Conservation (phyloP, 2,329 filamentous ascomycete species). For the Exserohilum turcica region DNA sequence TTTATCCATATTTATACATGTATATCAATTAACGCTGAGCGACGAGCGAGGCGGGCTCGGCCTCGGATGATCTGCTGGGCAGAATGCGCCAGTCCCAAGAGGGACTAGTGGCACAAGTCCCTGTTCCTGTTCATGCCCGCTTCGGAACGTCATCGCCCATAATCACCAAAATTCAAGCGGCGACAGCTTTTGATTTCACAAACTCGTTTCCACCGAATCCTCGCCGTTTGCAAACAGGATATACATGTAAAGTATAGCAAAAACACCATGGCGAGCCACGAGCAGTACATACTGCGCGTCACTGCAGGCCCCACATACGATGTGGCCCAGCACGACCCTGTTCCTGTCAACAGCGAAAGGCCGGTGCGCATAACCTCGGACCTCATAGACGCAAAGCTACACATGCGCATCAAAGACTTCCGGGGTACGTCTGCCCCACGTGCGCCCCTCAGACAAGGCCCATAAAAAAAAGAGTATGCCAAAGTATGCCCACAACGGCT, state of each 20-base stretch:
- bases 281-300: constrained; percentile 77
- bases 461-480: too few relatives aligned
- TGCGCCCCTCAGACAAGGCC: neutral
- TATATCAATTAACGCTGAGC: too few relatives aligned
- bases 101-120: neutral
- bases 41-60: neutral
- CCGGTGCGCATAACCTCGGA: constrained; percentile 67
- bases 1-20: too few relatives aligned
- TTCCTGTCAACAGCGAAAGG: constrained; percentile 74
- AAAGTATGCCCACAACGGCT: neutral
- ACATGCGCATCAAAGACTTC: constrained; percentile 73
- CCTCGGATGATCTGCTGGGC: neutral
- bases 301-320: constrained; percentile 83
- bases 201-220: too few relatives aligned
- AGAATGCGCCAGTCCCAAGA: neutral
- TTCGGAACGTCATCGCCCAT: constrained; percentile 18
- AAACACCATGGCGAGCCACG: constrained; percentile 51
- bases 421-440: constrained; percentile 43
- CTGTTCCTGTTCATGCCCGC: constrained; percentile 8
- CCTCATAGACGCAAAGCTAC: constrained; percentile 69
- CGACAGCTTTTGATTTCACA: neutral
- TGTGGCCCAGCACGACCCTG: constrained; percentile 68
- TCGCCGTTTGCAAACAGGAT: neutral
- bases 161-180: constrained; percentile 18
- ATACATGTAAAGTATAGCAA: neutral